Conservation (phyloP, 2,329 filamentous ascomycete genomes). For the Helicocarpus griseus region DNA sequence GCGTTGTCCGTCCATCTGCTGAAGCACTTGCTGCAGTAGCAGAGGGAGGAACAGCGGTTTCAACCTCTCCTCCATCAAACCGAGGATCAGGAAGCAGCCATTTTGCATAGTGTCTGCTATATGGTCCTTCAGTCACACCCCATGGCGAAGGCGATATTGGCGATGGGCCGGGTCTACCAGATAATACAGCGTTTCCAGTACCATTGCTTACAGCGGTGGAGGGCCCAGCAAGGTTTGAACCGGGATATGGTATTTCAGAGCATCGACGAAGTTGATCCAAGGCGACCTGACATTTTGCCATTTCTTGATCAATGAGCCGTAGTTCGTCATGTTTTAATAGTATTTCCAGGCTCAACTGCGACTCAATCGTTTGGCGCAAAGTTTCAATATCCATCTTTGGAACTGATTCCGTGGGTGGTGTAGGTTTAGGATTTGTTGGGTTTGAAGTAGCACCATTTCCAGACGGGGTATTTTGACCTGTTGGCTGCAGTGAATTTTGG, state of each 20-base stretch:
- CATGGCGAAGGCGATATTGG: slow-evolving; percentile 77
- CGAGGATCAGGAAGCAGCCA: slow-evolving; percentile 85
- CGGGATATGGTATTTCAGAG: slow-evolving; percentile 82
- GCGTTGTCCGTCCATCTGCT: slow-evolving; percentile 65
- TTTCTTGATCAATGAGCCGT: slow-evolving; percentile 86
- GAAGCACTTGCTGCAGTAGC: slow-evolving; percentile 32
- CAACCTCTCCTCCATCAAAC: slow-evolving; percentile 58
- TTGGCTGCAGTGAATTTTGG: neutral
- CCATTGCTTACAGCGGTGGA: slow-evolving; percentile 64
- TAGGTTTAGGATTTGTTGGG: neutral
- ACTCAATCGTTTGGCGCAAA: slow-evolving; percentile 64
- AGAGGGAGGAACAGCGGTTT: slow-evolving; percentile 17
- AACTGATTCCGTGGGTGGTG: neutral
- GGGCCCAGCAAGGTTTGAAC: slow-evolving; percentile 48
- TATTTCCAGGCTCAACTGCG: slow-evolving; percentile 85
- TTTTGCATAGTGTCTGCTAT: slow-evolving; percentile 86
- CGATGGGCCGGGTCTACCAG: slow-evolving; percentile 51
- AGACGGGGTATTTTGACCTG: neutral
- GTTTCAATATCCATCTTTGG: slow-evolving; percentile 30
- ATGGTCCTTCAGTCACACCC: slow-evolving; percentile 84
- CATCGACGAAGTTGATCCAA: slow-evolving; percentile 90
- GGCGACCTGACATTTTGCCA: slow-evolving; percentile 88
- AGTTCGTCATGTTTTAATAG: slow-evolving; percentile 90
- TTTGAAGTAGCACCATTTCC: neutral
- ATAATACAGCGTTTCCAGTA: slow-evolving; percentile 59